Evolutionary conservation across 768 basidiomycete species (phyloP).

Genomic region (Cystofilobasidium bisporidii): DNA sequence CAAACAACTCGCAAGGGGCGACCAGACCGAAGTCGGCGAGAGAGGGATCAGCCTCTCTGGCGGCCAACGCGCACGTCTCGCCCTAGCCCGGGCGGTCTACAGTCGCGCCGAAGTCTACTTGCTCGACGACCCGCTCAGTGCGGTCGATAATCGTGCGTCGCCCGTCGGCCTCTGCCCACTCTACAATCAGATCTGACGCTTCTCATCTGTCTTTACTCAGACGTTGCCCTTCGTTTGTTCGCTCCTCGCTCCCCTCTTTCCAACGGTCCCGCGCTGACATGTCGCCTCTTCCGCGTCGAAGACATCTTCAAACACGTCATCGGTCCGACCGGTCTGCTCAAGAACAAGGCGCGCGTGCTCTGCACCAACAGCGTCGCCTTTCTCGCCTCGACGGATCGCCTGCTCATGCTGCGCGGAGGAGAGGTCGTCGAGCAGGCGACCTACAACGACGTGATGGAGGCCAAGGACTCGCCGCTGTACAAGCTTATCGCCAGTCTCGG

Average conservation of each 20-base stretch:
- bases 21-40: slow-evolving; percentile 45
- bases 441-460: slow-evolving; percentile 50
- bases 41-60: slow-evolving; percentile 37
- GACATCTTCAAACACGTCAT: slow-evolving; percentile 61
- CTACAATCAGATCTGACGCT: too few species aligned
- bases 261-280: too few species aligned
- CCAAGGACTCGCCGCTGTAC: slow-evolving; percentile 56
- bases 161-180: neutral
- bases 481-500: slow-evolving; percentile 52
- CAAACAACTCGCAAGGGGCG: slow-evolving; percentile 66
- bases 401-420: slow-evolving; percentile 67
- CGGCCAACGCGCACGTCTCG: slow-evolving; percentile 40
- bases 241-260: too few species aligned
- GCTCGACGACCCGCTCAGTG: slow-evolving; percentile 78
- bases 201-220: neutral
- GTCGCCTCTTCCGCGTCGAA: neutral
- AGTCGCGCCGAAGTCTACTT: slow-evolving; percentile 84
- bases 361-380: slow-evolving; percentile 86
- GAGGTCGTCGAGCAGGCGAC: slow-evolving; percentile 68
- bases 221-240: slow-evolving; percentile 26
- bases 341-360: slow-evolving; percentile 70
- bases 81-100: slow-evolving; percentile 71
- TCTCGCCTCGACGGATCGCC: slow-evolving; percentile 62
- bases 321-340: slow-evolving; percentile 70
- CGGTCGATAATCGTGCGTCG: slow-evolving; percentile 43